Percentiles rank a stretch among this genome's conserved stretches.
These are phyloP conservation scores for Fremontodendron californicum DNA, from an alignment of 345 rosid genomes.

Conservation along the genomic window DNA sequence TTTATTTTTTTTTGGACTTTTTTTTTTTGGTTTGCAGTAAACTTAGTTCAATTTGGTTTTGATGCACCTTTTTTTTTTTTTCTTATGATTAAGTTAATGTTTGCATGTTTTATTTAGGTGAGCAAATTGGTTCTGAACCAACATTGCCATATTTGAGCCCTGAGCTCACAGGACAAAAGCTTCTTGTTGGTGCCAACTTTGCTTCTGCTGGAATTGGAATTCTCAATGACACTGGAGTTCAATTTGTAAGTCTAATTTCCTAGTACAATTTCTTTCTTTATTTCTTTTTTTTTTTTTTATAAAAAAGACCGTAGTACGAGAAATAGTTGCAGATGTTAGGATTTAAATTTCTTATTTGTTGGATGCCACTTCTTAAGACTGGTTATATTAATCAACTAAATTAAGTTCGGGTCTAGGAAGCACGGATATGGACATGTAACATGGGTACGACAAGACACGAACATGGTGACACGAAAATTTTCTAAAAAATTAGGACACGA, in stretches of 20 bases:
- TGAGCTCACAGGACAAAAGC: constrained; percentile 48
- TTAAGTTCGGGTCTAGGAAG: too few relatives aligned
- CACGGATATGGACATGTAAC: too few relatives aligned
- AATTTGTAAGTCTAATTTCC: constrained; percentile 48
- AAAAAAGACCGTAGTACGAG: neutral
- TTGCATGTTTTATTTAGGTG: constrained; percentile 37
- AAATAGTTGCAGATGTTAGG: neutral
- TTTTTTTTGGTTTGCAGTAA: neutral
- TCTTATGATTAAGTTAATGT: neutral
- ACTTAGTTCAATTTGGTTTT: neutral
- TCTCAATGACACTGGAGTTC: constrained; percentile 80
- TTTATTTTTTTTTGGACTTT: neutral
- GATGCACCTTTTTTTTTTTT: neutral
- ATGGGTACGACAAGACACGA: too few relatives aligned
- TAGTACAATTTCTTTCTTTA: neutral
- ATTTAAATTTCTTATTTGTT: too few relatives aligned
- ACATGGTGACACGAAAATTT: too few relatives aligned
- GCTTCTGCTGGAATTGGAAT: constrained; percentile 95
- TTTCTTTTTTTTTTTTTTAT: too few relatives aligned
- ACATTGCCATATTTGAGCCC: constrained; percentile 82
- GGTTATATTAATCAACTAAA: too few relatives aligned
- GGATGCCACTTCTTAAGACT: too few relatives aligned
- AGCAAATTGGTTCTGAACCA: constrained; percentile 54
- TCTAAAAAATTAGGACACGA: too few relatives aligned
- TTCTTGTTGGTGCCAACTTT: constrained; percentile 82